phyloP scores from a whole-genome alignment of 2,329 filamentous ascomycete genomes.

The Escovopsis sp. region DNA sequence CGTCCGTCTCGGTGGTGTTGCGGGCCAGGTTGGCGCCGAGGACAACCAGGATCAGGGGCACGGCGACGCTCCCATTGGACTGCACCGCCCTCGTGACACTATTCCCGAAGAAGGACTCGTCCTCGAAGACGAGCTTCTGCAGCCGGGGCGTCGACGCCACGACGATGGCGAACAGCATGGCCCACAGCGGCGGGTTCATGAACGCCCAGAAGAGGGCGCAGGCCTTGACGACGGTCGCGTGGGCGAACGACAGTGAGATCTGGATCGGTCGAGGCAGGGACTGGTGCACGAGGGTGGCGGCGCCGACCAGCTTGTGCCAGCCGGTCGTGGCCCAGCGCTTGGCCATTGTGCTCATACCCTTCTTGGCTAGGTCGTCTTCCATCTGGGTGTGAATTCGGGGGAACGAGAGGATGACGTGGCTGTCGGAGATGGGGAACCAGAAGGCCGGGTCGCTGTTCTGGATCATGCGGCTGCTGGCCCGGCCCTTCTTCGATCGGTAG shows the following conservation, averaged over 20 bases:
- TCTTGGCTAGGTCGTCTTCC: conserved; percentile 23
- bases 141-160: conserved; percentile 77
- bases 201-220: conserved; percentile 67
- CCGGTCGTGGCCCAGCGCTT: conserved; percentile 15
- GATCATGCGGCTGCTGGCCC: conserved; percentile 11
- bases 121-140: conserved; percentile 73
- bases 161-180: conserved; percentile 82
- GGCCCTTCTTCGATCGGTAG: conserved; percentile 17
- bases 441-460: conserved; percentile 15
- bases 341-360: conserved; percentile 14
- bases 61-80: conserved; percentile 79
- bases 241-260: conserved; percentile 15
- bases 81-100: conserved; percentile 78
- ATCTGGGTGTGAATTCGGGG: conserved; percentile 35
- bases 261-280: conserved; percentile 30
- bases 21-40: conserved; percentile 87
- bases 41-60: conserved; percentile 89
- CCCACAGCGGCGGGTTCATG: conserved; percentile 97
- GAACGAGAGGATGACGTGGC: conserved; percentile 51
- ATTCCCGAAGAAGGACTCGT: conserved; percentile 82
- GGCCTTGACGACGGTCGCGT: conserved; percentile 28
- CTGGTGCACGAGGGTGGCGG: conserved; percentile 16
- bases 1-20: conserved; percentile 63
- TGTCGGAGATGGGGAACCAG: conserved; percentile 17
- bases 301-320: conserved; percentile 11